Evolutionary conservation across 108 stramenopile species (phyloP), one percentile per base, ranked within the genome.

Genomic region (Fragilariopsis cylindrus): DNA sequence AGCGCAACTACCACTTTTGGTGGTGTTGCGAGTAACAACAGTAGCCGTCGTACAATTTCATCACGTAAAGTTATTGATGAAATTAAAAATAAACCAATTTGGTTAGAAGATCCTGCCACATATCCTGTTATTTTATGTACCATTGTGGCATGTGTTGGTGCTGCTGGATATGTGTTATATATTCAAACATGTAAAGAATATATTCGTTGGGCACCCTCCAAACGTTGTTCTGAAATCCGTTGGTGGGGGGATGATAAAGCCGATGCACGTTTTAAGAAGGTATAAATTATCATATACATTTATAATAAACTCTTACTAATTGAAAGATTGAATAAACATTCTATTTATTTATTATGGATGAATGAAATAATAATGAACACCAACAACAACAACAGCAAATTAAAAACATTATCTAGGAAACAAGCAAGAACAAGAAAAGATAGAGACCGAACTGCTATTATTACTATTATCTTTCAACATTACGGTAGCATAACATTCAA

Each of bases 81-180:
- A 6, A 79, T 79, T 55, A 58, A 62, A 54, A 73, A 69, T 67
- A 73, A 79, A 41, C 72, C 72, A 15, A 52, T 79, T 66, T 79
- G 78, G 78, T 73, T 79, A 49, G 16, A 50, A 8, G 78, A 79
- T 73, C 56, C 72, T 44, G 58, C 88, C 39, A 87, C 92, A 8
- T 90, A 90, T 83, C 92, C 92, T 65, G 86, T 90, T 69, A 81
- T 93, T 55, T 65, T 67, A 47, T 78, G 82, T 46, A 80, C 86
- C 54, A 62, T 65, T 47, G 69, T 81, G 48, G 92, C 92, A 49
- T 70, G 67, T 52, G 76, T 78, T 18, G 70, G 88, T 45, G 65
- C 81, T 57, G 55, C 62, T 45, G 48, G 73, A 16, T 85, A 75
- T 42, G 39, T 74, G 9, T 53, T 47, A 8, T 65, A 49, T 64